A percentile compares a stretch with the other conserved stretches of the same genome.
Conservation (phyloP, 495 filamentous ascomycete genomes). For the Pseudoneurospora amorphoporcata region DNA sequence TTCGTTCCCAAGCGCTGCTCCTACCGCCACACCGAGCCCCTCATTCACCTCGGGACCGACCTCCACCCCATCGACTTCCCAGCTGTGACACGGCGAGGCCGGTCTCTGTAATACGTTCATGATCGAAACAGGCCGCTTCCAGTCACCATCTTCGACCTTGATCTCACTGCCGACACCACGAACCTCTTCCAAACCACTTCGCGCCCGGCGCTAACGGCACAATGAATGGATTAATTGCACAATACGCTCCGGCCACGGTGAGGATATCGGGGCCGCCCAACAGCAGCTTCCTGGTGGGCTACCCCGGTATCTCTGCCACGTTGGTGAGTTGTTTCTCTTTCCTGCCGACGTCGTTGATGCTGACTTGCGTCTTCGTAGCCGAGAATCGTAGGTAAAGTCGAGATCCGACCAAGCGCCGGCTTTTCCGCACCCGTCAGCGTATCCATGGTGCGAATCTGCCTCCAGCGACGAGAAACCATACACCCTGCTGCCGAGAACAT, state of each 20-base stretch:
- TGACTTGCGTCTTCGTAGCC: conserved; percentile 47
- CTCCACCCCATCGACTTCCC: background rate
- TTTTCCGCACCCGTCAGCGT: conserved; percentile 79
- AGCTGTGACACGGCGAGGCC: conserved; percentile 12
- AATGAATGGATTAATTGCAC: conserved; percentile 18
- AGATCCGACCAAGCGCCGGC: conserved; percentile 79
- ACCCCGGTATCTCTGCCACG: conserved; percentile 95
- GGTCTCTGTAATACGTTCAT: conserved; percentile 14
- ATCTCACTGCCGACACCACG: background rate
- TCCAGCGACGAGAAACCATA: conserved; percentile 89
- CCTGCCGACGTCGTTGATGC: background rate
- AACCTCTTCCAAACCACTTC: background rate
- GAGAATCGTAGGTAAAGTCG: conserved; percentile 93
- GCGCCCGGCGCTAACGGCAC: conserved; percentile 14
- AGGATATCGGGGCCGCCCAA: conserved; percentile 96
- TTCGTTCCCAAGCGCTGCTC: background rate
- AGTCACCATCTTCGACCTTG: conserved; percentile 8
- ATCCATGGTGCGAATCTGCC: conserved; percentile 87
- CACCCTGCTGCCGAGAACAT: conserved; percentile 91
- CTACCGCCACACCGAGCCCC: conserved; percentile 8
- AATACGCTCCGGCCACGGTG: conserved; percentile 60
- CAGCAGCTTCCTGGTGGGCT: conserved; percentile 91
- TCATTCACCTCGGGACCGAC: conserved; percentile 7
- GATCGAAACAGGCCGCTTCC: conserved; percentile 14
- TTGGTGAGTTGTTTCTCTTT: conserved; percentile 51